Conservation (phyloP, 2,329 filamentous ascomycete genomes). For the Chaetomium globosum region DNA sequence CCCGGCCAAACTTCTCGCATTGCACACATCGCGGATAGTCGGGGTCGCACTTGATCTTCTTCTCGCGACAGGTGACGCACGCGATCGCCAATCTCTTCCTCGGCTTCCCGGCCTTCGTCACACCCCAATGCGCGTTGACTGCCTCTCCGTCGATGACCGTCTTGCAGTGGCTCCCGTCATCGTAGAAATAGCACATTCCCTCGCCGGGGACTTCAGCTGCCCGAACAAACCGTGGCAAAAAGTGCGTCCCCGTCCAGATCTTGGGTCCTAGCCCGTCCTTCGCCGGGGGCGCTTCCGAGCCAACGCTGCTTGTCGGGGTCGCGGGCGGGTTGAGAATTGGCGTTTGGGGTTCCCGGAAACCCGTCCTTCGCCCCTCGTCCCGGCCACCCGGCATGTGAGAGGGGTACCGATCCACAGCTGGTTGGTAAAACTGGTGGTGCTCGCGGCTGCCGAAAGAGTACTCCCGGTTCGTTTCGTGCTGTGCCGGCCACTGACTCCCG, state of each 20-base stretch:
- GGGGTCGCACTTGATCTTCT: conserved; percentile 97
- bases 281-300: conserved; percentile 50
- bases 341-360: conserved; percentile 36
- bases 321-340: conserved; percentile 38
- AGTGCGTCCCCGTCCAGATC: conserved; percentile 70
- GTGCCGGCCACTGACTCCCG: conserved; percentile 44
- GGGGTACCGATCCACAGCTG: conserved; percentile 43
- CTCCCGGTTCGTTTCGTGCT: conserved; percentile 49
- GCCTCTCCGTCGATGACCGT: conserved; percentile 81
- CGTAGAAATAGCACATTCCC: conserved; percentile 82
- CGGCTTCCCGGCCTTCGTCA: conserved; percentile 92
- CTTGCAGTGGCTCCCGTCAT: conserved; percentile 80
- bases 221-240: conserved; percentile 66
- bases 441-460: conserved; percentile 52
- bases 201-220: conserved; percentile 73
- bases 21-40: conserved; percentile 85
- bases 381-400: conserved; percentile 44
- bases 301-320: conserved; percentile 39
- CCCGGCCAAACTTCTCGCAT: conserved; percentile 85
- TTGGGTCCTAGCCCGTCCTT: conserved; percentile 67
- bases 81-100: conserved; percentile 88
- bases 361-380: conserved; percentile 38
- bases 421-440: conserved; percentile 36
- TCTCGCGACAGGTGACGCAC: conserved; percentile 91
- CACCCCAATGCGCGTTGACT: conserved; percentile 89